phyloP scores from a whole-genome alignment of 2,329 filamentous ascomycete genomes.

The Hypoxylon sp. region DNA sequence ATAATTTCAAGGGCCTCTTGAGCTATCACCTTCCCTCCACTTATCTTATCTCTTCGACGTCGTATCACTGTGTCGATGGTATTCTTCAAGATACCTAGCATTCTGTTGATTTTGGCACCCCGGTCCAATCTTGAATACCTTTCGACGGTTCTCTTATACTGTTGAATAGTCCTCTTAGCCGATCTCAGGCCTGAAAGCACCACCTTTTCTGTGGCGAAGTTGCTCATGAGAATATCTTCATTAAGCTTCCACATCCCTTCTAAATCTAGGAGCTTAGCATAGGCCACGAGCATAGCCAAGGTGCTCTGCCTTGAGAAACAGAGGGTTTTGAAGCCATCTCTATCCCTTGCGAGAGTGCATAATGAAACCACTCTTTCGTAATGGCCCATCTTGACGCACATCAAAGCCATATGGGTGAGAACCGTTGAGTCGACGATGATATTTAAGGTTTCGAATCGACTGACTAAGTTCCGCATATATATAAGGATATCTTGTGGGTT shows the following conservation, averaged over 20 bases:
- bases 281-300: constrained; percentile 47
- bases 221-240: constrained; percentile 43
- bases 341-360: constrained; percentile 50
- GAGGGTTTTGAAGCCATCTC: constrained; percentile 43
- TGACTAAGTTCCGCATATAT: constrained; percentile 50
- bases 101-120: constrained; percentile 3
- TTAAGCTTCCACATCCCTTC: constrained; percentile 48
- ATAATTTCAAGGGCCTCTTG: constrained; percentile 50
- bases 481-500: constrained; percentile 43
- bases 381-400: constrained; percentile 46
- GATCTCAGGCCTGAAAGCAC: constrained; percentile 46
- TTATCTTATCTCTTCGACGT: constrained; percentile 37
- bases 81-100: constrained; percentile 42
- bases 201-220: constrained; percentile 44
- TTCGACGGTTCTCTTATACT: neutral
- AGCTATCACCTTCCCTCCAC: constrained; percentile 44
- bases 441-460: constrained; percentile 49
- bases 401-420: constrained; percentile 50
- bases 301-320: constrained; percentile 51
- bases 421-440: constrained; percentile 47
- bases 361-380: constrained; percentile 49
- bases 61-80: constrained; percentile 31
- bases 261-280: constrained; percentile 44
- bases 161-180: constrained; percentile 42
- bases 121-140: neutral